These are phyloP conservation scores for Kwoniella sp. DNA, from an alignment of 768 basidiomycete species.

Conservation along the genomic window DNA sequence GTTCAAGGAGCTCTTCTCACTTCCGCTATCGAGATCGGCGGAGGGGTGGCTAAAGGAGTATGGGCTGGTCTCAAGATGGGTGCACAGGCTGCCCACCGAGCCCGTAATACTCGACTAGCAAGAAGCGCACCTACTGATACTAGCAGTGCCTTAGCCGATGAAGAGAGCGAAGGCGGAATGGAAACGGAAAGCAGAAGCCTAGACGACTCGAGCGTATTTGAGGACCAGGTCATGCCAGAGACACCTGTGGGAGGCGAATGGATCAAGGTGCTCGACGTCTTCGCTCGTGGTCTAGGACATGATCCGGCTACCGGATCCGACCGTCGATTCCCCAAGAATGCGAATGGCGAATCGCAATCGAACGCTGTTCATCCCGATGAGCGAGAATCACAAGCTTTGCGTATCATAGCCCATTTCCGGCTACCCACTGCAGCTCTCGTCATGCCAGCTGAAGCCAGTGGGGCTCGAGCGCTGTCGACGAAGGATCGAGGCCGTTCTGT, in stretches of 20 bases:
- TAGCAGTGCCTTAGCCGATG: conserved; percentile 13
- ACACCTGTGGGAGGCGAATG: conserved; percentile 23
- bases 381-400: not conserved
- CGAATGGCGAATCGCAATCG: not conserved
- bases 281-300: too few relatives aligned
- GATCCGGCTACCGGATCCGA: too few relatives aligned
- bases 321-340: not conserved
- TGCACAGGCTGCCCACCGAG: conserved; percentile 32
- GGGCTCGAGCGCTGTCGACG: too few relatives aligned
- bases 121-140: conserved; percentile 33
- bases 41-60: conserved; percentile 40
- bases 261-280: conserved; percentile 42
- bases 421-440: too few relatives aligned
- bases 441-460: too few relatives aligned
- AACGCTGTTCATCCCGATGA: not conserved
- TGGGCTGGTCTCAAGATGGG: conserved; percentile 46
- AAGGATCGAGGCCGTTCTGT: conserved; percentile 6
- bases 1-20: conserved; percentile 18
- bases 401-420: conserved; percentile 36
- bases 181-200: conserved; percentile 16
- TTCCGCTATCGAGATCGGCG: conserved; percentile 37
- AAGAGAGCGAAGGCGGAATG: conserved; percentile 10
- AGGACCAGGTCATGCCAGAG: conserved; percentile 1
- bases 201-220: conserved; percentile 16
- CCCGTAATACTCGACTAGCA: conserved; percentile 25